A percentile compares a stretch with the other conserved stretches of the same genome.
Conservation (phyloP, 148 eudicot genomes). For the Hydrangea macrophylla region DNA sequence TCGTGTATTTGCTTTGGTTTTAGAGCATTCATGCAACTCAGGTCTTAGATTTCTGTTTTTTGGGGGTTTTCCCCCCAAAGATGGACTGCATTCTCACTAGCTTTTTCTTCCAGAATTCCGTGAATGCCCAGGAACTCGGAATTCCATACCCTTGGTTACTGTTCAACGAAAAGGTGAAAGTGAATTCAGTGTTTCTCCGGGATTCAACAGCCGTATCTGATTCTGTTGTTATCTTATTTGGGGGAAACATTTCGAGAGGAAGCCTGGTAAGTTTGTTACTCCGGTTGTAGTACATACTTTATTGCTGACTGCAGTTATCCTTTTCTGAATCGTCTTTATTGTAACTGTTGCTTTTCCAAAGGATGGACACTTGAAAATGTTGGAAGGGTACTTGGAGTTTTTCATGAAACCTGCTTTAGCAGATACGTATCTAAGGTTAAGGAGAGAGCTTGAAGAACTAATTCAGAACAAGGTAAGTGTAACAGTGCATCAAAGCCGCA, state of each 20-base stretch:
- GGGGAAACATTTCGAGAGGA: constrained; percentile 69
- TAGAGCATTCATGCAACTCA: background rate
- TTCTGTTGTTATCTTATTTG: constrained; percentile 80
- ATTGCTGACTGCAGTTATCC: background rate
- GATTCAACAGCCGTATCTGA: constrained; percentile 97
- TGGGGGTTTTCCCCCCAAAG: too few species aligned
- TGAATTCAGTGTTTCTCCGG: constrained; percentile 81
- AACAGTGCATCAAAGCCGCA: background rate
- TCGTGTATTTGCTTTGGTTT: background rate
- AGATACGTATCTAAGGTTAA: constrained; percentile 55
- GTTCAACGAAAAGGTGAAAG: constrained; percentile 95
- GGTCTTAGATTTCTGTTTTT: background rate
- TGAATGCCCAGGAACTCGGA: constrained; percentile 65
- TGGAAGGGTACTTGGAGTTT: constrained; percentile 93
- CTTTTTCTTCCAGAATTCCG: constrained; percentile 63
- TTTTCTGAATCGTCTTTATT: background rate
- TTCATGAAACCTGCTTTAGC: constrained; percentile 83
- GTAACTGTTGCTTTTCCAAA: constrained; percentile 13
- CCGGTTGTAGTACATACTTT: constrained; percentile 9
- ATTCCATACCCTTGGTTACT: constrained; percentile 94
- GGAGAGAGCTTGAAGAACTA: constrained; percentile 75
- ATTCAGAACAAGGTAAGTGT: constrained; percentile 63
- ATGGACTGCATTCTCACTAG: background rate
- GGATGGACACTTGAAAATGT: constrained; percentile 97
- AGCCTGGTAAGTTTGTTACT: constrained; percentile 46